These are phyloP conservation scores for Nakazawaea pomicola DNA, from an alignment of 805 yeast species.

Conservation along the genomic window DNA sequence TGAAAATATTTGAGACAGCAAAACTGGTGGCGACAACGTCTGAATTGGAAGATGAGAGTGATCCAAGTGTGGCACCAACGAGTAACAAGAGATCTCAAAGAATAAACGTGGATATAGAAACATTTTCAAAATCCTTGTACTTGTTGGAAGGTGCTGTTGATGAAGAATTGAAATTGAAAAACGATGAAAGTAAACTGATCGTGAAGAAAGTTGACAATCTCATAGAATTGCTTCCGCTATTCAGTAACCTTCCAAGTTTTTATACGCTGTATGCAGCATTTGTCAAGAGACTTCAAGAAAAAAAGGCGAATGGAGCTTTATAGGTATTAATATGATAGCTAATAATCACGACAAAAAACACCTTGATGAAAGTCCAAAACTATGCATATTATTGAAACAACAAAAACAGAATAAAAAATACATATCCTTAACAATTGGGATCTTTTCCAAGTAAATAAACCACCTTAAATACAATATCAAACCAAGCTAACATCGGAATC, in stretches of 20 bases:
- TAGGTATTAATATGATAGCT: constrained; percentile 9
- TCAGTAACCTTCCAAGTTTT: constrained; percentile 47
- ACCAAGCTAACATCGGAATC: neutral
- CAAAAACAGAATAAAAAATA: too few relatives aligned
- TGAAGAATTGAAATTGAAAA: constrained; percentile 32
- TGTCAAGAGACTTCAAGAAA: constrained; percentile 33
- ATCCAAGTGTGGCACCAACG: constrained; percentile 6
- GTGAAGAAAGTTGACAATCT: constrained; percentile 42
- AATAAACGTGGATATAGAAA: constrained; percentile 19
- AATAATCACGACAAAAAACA: too few relatives aligned
- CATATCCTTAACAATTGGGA: too few relatives aligned
- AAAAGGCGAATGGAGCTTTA: constrained; percentile 28
- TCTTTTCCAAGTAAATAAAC: neutral
- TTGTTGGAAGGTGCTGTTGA: constrained; percentile 41
- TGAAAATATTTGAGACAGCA: constrained; percentile 40
- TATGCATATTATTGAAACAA: neutral
- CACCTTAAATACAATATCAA: neutral
- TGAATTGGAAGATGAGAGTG: constrained; percentile 14
- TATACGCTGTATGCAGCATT: constrained; percentile 46
- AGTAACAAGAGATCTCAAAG: constrained; percentile 8
- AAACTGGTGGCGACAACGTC: constrained; percentile 34
- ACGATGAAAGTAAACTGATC: constrained; percentile 29
- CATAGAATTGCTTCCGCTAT: constrained; percentile 44
- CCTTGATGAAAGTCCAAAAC: neutral
- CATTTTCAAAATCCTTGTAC: constrained; percentile 33